Conservation (phyloP, 148 eudicot genomes). For the Persicaria maculosa region DNA sequence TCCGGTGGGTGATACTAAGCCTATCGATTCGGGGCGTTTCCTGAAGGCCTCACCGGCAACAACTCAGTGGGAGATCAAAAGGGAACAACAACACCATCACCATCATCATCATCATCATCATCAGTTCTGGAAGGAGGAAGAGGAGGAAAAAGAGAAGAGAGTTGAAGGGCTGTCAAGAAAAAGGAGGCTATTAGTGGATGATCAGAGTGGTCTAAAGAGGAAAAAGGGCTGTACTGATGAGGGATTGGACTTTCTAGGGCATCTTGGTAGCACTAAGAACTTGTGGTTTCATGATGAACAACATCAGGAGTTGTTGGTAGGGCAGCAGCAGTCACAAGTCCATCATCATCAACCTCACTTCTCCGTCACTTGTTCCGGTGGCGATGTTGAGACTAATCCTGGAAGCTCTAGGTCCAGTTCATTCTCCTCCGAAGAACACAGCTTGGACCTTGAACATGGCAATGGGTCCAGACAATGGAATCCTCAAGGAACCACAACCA, state of each 20-base stretch:
- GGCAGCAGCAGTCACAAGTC: background rate
- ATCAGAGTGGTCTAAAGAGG: conserved; percentile 42
- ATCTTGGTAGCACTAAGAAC: conserved; percentile 40
- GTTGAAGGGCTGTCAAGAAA: conserved; percentile 49
- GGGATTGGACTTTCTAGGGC: conserved; percentile 19
- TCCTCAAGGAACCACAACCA: conserved; percentile 26
- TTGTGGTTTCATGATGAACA: conserved; percentile 45
- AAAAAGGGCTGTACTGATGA: conserved; percentile 37
- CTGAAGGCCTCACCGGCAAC: conserved; percentile 41
- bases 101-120: background rate
- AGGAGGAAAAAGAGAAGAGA: conserved; percentile 40
- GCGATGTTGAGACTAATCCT: conserved; percentile 38
- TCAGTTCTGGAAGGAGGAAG: conserved; percentile 36
- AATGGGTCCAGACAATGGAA: conserved; percentile 42
- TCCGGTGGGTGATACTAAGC: background rate
- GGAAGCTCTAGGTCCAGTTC: conserved; percentile 24
- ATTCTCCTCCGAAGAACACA: conserved; percentile 62
- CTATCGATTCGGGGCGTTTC: background rate
- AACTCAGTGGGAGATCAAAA: conserved; percentile 34
- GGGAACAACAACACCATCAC: conserved; percentile 15
- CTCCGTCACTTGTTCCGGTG: conserved; percentile 60
- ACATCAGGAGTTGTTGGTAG: background rate
- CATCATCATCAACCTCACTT: conserved; percentile 25
- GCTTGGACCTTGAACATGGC: conserved; percentile 43
- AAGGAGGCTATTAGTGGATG: conserved; percentile 24